phyloP scores from a whole-genome alignment of 73 alveolate genomes.

The Paramecium tetraurelia region DNA sequence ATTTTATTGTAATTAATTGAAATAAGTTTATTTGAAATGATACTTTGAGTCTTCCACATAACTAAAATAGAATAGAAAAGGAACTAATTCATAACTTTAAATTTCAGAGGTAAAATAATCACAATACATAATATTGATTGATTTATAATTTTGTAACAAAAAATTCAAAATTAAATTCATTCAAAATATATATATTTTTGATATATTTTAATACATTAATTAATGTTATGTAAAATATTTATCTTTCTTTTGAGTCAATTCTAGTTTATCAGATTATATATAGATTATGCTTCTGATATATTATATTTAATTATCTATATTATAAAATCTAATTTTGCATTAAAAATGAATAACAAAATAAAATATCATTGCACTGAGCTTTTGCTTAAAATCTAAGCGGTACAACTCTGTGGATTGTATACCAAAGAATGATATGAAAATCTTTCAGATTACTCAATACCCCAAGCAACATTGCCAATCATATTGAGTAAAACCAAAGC shows the following conservation, averaged over 20 bases:
- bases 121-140: background rate
- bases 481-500: slow-evolving; percentile 11
- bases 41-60: background rate
- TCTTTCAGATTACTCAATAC: background rate
- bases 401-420: slow-evolving; percentile 10
- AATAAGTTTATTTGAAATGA: background rate
- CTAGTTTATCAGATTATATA: too few relatives aligned
- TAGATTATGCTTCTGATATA: too few relatives aligned
- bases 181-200: background rate
- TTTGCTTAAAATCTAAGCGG: background rate
- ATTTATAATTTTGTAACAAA: background rate
- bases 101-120: background rate
- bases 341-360: background rate
- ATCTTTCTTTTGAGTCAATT: too few relatives aligned
- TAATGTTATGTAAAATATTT: too few relatives aligned
- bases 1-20: background rate
- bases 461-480: slow-evolving; percentile 1
- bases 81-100: background rate
- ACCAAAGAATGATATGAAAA: slow-evolving; percentile 15
- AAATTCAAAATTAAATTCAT: background rate
- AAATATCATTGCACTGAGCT: background rate
- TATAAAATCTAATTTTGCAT: background rate
- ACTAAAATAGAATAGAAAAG: background rate
- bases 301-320: too few relatives aligned
- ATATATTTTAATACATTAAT: too few relatives aligned